Conservation (phyloP, 768 basidiomycete species). For the Macrolepiota albuminosa region DNA sequence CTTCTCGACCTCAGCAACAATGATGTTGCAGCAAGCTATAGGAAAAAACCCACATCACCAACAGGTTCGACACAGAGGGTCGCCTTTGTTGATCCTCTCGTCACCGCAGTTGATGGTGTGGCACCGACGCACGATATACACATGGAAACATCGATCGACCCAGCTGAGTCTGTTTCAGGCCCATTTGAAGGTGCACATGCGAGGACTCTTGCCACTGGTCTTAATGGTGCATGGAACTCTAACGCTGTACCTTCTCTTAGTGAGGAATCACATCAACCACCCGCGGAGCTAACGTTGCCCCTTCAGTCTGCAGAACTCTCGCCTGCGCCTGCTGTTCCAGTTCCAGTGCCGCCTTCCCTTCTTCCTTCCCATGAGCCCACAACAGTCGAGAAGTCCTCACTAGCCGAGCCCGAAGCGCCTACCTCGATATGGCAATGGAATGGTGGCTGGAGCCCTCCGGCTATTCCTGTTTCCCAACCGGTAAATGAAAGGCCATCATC, state of each 20-base stretch:
- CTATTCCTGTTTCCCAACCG: not conserved
- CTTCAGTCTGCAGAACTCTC: not conserved
- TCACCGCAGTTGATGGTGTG: not conserved
- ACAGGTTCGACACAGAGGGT: not conserved
- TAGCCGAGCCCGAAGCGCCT: not conserved
- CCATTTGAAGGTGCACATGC: constrained; percentile 13
- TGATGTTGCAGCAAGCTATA: not conserved
- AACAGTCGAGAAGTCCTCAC: not conserved
- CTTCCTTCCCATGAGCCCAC: not conserved
- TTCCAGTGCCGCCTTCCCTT: not conserved
- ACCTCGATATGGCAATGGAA: constrained; percentile 11
- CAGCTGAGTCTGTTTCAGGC: constrained; percentile 1
- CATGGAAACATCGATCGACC: not conserved
- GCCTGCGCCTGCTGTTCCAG: not conserved
- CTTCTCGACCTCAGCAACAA: constrained; percentile 9
- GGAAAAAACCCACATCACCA: not conserved
- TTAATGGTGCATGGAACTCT: not conserved
- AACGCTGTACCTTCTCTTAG: not conserved
- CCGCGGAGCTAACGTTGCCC: not conserved
- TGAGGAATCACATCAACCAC: not conserved
- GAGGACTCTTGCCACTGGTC: not conserved
- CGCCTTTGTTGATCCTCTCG: not conserved
- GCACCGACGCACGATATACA: not conserved
- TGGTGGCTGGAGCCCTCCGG: constrained; percentile 9
- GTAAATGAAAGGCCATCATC: not conserved